These are phyloP conservation scores for Phtheirospermum japonicum DNA, from an alignment of 257 asterid genomes.

Conservation along the genomic window DNA sequence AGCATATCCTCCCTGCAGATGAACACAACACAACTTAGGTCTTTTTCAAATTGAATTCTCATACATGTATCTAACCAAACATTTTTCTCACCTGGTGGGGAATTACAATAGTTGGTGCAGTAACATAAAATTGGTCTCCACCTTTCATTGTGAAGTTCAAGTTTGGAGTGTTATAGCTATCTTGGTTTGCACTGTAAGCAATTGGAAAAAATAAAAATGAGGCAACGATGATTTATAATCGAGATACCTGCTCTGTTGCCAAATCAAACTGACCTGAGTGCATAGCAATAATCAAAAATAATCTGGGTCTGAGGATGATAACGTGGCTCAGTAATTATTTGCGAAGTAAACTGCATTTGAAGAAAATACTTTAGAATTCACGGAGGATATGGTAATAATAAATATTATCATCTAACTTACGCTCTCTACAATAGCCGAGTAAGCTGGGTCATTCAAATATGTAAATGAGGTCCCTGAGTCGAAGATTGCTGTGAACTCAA, in stretches of 20 bases:
- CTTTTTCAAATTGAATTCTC: constrained; percentile 11
- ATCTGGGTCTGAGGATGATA: constrained; percentile 40
- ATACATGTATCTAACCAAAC: background rate
- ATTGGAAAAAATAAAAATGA: constrained; percentile 4
- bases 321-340: constrained; percentile 48
- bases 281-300: constrained; percentile 80
- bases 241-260: background rate
- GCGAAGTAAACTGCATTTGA: constrained; percentile 61
- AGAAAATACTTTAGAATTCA: constrained; percentile 10
- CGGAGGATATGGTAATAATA: background rate
- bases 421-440: constrained; percentile 47
- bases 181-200: constrained; percentile 57
- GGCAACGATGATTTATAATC: constrained; percentile 21
- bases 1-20: constrained; percentile 48
- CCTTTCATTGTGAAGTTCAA: constrained; percentile 86
- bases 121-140: constrained; percentile 49
- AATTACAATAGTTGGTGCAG: constrained; percentile 48
- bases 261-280: constrained; percentile 46
- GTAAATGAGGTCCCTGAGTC: constrained; percentile 98
- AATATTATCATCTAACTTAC: constrained; percentile 43
- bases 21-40: constrained; percentile 25
- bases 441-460: constrained; percentile 79
- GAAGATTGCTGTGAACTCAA: constrained; percentile 64
- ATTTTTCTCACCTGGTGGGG: constrained; percentile 43
- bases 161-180: constrained; percentile 39